phyloP scores from a whole-genome alignment of 257 asterid species.

The Solanum pinnatisectum region DNA sequence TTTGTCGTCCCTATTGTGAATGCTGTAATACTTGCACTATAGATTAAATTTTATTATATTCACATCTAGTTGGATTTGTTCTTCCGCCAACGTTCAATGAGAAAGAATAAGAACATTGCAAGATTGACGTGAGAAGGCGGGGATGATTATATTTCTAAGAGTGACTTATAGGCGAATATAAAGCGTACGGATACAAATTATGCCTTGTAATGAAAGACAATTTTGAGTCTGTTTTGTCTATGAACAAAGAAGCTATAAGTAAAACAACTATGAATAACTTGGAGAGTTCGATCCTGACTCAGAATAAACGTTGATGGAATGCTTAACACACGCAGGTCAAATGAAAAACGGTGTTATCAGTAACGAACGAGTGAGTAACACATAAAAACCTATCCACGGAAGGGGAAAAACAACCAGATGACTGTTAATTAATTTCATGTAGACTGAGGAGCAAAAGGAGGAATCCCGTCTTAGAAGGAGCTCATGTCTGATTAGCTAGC shows the following conservation, averaged over 20 bases:
- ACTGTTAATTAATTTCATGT: too few species aligned
- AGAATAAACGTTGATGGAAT: neutral
- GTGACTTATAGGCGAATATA: too few species aligned
- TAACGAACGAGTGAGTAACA: neutral
- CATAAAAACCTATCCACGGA: neutral
- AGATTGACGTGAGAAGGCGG: neutral
- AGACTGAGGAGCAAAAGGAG: too few species aligned
- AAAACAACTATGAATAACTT: neutral
- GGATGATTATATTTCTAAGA: too few species aligned
- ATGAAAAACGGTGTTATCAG: neutral
- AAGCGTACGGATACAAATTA: neutral
- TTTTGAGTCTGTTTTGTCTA: neutral
- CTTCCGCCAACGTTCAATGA: neutral
- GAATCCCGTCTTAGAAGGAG: too few species aligned
- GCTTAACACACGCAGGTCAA: neutral
- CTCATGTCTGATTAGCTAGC: neutral
- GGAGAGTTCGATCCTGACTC: rapidly evolving
- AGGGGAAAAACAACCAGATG: neutral
- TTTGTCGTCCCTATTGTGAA: neutral
- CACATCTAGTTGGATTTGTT: neutral
- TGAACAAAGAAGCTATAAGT: neutral
- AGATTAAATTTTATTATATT: neutral
- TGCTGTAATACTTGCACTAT: neutral
- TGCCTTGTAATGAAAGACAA: neutral
- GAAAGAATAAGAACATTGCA: too few species aligned